Evolutionary conservation across 768 basidiomycete genomes (phyloP), one percentile per base, ranked within the genome.

Genomic region (Cyclocybe cylindracea): DNA sequence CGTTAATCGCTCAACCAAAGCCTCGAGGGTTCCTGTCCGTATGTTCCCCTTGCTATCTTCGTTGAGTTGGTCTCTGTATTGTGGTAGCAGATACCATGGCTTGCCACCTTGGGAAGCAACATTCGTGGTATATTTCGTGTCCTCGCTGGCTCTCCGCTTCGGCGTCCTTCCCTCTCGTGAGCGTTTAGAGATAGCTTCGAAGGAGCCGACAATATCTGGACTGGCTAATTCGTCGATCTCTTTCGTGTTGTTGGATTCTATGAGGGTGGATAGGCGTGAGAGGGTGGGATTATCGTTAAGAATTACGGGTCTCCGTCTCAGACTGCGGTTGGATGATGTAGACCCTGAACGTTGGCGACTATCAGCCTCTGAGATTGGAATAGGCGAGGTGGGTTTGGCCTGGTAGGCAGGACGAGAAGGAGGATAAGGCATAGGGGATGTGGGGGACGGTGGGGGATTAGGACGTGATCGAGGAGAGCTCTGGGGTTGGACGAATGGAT

Each of bases 1-100:
- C 1, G 86, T 84, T 39, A 94, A 68, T 40, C 80, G 76, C 64
- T 89, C 89, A 10, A 93, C 80, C 32, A 94, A 72, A 5, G 88
- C 91, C 5, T 73, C 70, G 18, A 93, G 64, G 0, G 89, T 87
- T 3, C 88, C 94, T 14, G 79, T 80, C 49, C 79, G 79, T 46
- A 93, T 78, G 34, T 74, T 69, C 1, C 90, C 87, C 47, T 89
- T 86, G 34, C 74, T 69, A 48, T 86, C 84, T 35, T 85, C 63
- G 19, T 83, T 77, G 35, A 94, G 75, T 56, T 91, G 81, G 43
- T 85, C 79, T 4, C 78, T 71, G 62, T 84, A 80, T 46, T 74
- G 72, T 5, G 83, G 78, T 18, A 77, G 79, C 24, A 91, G 74
- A 63, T 82, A 89, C 78, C 82, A 80, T 1, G 89, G 84, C 35